Percentiles rank a stretch among this genome's conserved stretches.
Conservation (phyloP, 2,329 filamentous ascomycete genomes). For the Berkeleyomyces rouxiae region DNA sequence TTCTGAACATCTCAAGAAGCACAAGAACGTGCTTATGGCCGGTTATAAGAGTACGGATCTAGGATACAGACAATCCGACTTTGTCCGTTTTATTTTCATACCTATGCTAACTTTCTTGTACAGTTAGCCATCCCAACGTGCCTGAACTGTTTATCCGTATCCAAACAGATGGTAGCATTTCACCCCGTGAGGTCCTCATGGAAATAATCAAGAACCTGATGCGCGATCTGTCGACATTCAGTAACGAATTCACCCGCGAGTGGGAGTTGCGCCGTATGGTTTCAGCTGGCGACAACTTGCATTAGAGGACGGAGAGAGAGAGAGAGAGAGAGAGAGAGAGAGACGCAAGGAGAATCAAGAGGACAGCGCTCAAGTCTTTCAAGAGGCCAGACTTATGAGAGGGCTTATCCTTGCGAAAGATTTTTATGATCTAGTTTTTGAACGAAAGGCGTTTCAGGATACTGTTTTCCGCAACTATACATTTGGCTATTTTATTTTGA, state of each 20-base stretch:
- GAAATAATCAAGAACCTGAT: constrained; percentile 70
- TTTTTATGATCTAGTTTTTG: neutral
- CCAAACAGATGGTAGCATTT: constrained; percentile 77
- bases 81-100: neutral
- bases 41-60: constrained; percentile 62
- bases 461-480: neutral
- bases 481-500: neutral
- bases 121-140: constrained; percentile 43
- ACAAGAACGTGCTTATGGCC: constrained; percentile 71
- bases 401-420: neutral
- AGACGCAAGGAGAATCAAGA: neutral
- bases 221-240: constrained; percentile 60
- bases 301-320: neutral
- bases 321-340: neutral
- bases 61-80: neutral
- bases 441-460: constrained; percentile 4
- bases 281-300: constrained; percentile 36
- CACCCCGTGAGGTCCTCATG: constrained; percentile 76
- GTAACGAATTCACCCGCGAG: constrained; percentile 82
- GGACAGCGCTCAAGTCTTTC: no score
- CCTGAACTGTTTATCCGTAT: constrained; percentile 55
- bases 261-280: constrained; percentile 80
- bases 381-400: neutral
- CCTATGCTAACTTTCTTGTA: constrained; percentile 10
- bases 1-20: constrained; percentile 67